Conservation (phyloP, 352 stramenopile species). For the Pythium aquatile region DNA sequence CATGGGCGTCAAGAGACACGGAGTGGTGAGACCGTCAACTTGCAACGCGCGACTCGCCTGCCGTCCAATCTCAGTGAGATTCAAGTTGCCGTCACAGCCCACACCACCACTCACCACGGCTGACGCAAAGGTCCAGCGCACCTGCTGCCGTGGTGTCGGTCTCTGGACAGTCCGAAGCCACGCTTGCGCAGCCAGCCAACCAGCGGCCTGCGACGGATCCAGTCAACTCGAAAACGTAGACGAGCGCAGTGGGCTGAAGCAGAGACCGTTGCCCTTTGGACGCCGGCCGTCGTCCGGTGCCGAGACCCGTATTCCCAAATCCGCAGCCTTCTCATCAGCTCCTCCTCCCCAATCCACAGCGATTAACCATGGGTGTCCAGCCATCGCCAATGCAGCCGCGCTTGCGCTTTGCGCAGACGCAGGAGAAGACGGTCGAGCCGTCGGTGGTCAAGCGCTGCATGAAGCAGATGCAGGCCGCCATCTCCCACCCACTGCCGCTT, state of each 20-base stretch:
- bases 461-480: conserved; percentile 31
- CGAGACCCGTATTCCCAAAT: conserved; percentile 13
- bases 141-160: background rate
- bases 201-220: conserved; percentile 11
- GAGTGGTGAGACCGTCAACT: background rate
- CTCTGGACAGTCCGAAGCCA: conserved; percentile 4
- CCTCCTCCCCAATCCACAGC: conserved; percentile 1
- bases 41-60: background rate
- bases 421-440: conserved; percentile 33
- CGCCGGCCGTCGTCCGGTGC: conserved; percentile 9
- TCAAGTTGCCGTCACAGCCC: conserved; percentile 4
- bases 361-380: conserved; percentile 48
- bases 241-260: conserved; percentile 18
- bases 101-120: conserved; percentile 1
- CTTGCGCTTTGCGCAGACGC: conserved; percentile 27
- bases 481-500: conserved; percentile 33
- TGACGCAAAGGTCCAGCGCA: conserved; percentile 6
- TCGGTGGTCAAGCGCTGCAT: conserved; percentile 35
- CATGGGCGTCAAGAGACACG: conserved; percentile 12
- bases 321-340: conserved; percentile 1
- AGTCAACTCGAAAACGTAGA: conserved; percentile 23
- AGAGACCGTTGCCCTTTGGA: background rate
- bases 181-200: conserved; percentile 18
- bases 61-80: conserved; percentile 29
- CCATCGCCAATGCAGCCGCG: conserved; percentile 14